Evolutionary conservation across 176 grass and related monocot genomes (phyloP), one percentile per base, ranked within the genome.

Genomic region (Oropetium thomaeum): DNA sequence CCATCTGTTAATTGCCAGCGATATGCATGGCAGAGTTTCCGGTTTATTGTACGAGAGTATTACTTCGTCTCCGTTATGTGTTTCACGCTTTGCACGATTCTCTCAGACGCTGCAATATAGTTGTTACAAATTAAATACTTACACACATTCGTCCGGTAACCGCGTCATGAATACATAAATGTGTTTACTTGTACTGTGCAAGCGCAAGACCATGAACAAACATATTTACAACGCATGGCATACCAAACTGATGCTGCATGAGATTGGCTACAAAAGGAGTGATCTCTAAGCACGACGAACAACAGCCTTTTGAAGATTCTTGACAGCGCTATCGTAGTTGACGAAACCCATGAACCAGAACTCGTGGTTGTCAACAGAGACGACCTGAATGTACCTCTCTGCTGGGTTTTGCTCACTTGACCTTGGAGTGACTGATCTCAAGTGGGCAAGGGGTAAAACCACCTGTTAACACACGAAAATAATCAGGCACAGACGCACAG

Each of bases 331-430:
- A 1, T 87, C 80, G 28, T 87, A 87, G 85, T 87, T 83, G 10
- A 87, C 80, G 19, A 79, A 79, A 47, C 85, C 85, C 85, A 87
- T 83, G 80, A 87, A 87, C 85, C 85, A 87, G 69, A 87, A 87
- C 20, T 87, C 80, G 33, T 87, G 85, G 62, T 83, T 87, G 30
- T 87, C 85, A 11, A 69, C 69, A 4, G 80, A 69, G 19, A 74
- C 62, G 0, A 83, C 74, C 53, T 83, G 80, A 59, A 89, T 89
- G 49, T 81, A 89, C 48, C 83, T 89, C 82, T 89, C 87, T 53
- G 82, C 54, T 53, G 78, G 77, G 48, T 86, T 89, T 11, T 86
- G 82, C 47, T 64, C 73, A 47, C 83, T 86, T 7, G 82, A 31
- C 0, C 65, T 82, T 3, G 87, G 87, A 45, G 52, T 89, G 43